Percentiles rank a stretch among this genome's conserved stretches.
These are phyloP conservation scores for Psophocarpus tetragonolobus DNA, from an alignment of 306 rosid species.

Conservation along the genomic window DNA sequence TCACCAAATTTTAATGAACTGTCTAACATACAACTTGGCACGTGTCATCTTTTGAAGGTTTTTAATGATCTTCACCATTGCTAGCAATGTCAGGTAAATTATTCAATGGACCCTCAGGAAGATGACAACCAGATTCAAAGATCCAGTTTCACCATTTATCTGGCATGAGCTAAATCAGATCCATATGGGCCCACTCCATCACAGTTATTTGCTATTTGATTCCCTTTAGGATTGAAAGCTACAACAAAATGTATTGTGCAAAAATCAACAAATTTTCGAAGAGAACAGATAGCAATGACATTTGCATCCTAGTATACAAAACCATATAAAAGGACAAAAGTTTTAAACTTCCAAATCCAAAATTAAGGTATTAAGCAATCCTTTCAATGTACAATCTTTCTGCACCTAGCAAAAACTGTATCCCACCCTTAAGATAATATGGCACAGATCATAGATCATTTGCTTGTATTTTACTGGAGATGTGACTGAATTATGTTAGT, in stretches of 20 bases:
- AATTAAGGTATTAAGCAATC: neutral
- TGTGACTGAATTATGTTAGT: neutral
- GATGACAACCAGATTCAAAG: slow-evolving; percentile 37
- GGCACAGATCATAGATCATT: neutral
- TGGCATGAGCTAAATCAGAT: slow-evolving; percentile 35
- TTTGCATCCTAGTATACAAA: slow-evolving; percentile 14
- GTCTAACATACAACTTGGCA: slow-evolving; percentile 25
- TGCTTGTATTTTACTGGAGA: neutral
- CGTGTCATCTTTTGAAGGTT: slow-evolving; percentile 25
- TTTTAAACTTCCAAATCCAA: neutral
- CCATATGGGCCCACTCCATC: slow-evolving; percentile 35
- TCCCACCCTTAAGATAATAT: neutral
- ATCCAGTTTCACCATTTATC: slow-evolving; percentile 37
- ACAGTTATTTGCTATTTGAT: slow-evolving; percentile 21
- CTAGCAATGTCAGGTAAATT: slow-evolving; percentile 12
- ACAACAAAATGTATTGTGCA: slow-evolving; percentile 33
- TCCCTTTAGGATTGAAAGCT: slow-evolving; percentile 46
- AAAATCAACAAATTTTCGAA: slow-evolving; percentile 19
- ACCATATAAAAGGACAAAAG: neutral
- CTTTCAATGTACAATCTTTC: neutral
- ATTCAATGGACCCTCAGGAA: slow-evolving; percentile 36
- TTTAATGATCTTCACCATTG: neutral
- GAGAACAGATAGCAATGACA: slow-evolving; percentile 19
- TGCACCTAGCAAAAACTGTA: neutral
- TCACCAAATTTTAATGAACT: slow-evolving; percentile 37